phyloP scores from a whole-genome alignment of 768 basidiomycete genomes.

The Suillus discolor region DNA sequence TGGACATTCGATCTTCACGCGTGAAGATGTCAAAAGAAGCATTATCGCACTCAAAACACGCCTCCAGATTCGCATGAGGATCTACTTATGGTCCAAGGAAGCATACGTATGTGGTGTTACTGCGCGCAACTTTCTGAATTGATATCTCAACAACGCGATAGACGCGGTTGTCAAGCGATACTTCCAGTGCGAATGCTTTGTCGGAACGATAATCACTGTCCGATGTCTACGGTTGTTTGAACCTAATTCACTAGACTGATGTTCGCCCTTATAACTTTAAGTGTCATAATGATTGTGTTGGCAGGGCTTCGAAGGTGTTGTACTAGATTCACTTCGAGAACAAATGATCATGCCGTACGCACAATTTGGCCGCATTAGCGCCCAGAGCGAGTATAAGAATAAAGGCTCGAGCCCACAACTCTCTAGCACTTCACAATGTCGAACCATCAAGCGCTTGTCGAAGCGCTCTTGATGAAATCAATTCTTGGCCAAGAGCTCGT shows the following conservation, averaged over 20 bases:
- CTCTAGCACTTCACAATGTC: constrained; percentile 2
- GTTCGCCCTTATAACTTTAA: no score
- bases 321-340: no score
- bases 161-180: not conserved
- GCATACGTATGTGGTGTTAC: not conserved
- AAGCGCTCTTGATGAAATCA: constrained; percentile 27
- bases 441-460: constrained; percentile 16
- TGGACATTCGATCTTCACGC: not conserved
- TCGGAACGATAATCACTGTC: not conserved
- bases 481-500: constrained; percentile 30
- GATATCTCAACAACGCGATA: not conserved
- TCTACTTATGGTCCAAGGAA: not conserved
- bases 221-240: not conserved
- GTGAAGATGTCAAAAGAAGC: not conserved
- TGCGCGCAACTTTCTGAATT: not conserved
- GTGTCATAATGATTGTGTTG: not conserved
- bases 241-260: no score
- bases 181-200: not conserved
- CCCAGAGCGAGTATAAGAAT: not conserved
- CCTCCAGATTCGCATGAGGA: not conserved
- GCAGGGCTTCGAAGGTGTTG: not conserved
- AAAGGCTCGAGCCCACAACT: not conserved
- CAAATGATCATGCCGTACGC: not conserved
- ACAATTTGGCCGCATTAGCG: not conserved
- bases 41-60: not conserved